Evolutionary conservation across 1,284 basidiomycete genomes (phyloP).

Genomic region (Porodaedalea pini): DNA sequence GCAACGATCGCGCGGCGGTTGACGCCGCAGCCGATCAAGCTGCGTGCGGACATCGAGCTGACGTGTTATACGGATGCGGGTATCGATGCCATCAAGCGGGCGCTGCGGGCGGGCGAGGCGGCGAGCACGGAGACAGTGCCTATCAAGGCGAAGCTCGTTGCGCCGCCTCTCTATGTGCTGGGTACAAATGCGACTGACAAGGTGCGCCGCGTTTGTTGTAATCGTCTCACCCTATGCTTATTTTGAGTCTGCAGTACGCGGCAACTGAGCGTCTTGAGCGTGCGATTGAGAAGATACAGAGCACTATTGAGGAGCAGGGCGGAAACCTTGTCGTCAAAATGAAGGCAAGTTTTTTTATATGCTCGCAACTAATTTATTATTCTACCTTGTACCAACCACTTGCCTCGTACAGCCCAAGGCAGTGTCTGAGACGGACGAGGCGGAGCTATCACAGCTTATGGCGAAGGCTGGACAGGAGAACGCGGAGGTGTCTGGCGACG

Average conservation of each 20-base stretch:
- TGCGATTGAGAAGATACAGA: slow-evolving; percentile 88
- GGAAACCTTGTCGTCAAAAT: slow-evolving; percentile 93
- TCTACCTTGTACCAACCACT: not conserved
- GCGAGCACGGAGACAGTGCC: slow-evolving; percentile 89
- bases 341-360: slow-evolving; percentile 68
- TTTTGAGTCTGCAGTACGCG: slow-evolving; percentile 50
- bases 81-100: slow-evolving; percentile 97
- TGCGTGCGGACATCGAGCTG: slow-evolving; percentile 96
- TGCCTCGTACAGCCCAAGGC: slow-evolving; percentile 75
- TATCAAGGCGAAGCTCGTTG: slow-evolving; percentile 96
- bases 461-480: slow-evolving; percentile 89
- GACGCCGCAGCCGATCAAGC: slow-evolving; percentile 98
- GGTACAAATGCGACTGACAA: slow-evolving; percentile 98
- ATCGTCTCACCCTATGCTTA: not conserved
- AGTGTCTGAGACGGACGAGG: slow-evolving; percentile 94
- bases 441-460: slow-evolving; percentile 93
- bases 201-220: slow-evolving; percentile 37
- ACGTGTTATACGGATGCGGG: slow-evolving; percentile 96
- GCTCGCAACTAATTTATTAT: not conserved
- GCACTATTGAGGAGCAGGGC: slow-evolving; percentile 79
- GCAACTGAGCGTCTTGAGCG: slow-evolving; percentile 93
- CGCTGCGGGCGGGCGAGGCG: slow-evolving; percentile 84
- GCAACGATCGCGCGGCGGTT: slow-evolving; percentile 91
- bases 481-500: slow-evolving; percentile 91
- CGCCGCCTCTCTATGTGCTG: slow-evolving; percentile 94